These are phyloP conservation scores for Jacaranda mimosifolia DNA, from an alignment of 257 asterid genomes.

Conservation along the genomic window DNA sequence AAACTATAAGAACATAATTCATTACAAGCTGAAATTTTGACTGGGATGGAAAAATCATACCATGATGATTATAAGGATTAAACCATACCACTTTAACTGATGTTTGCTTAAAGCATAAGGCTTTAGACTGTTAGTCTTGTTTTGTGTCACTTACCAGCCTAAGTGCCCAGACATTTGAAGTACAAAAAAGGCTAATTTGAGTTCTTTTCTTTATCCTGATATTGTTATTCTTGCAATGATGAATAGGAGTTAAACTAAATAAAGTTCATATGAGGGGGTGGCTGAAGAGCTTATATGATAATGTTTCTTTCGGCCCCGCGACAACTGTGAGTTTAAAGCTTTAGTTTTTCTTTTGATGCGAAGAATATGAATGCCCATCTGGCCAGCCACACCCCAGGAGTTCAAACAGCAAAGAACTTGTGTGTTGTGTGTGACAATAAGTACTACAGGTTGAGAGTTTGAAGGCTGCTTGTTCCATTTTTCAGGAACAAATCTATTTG, in stretches of 20 bases:
- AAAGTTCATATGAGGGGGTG: conserved; percentile 40
- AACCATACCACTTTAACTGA: conserved; percentile 52
- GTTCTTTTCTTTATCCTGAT: conserved; percentile 1
- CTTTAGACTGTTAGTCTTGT: conserved; percentile 30
- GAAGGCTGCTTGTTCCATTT: conserved; percentile 26
- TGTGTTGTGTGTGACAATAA: too few relatives aligned
- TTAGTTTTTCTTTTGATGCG: not conserved
- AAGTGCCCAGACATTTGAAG: conserved; percentile 26
- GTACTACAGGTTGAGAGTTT: conserved; percentile 2
- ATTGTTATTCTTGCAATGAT: conserved; percentile 43
- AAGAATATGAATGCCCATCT: conserved; percentile 19
- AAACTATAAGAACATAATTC: conserved; percentile 34
- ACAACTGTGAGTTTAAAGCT: conserved; percentile 33
- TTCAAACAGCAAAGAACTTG: not conserved
- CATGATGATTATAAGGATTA: conserved; percentile 39
- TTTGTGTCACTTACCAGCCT: conserved; percentile 15
- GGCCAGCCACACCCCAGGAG: conserved; percentile 15
- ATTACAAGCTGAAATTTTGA: conserved; percentile 4
- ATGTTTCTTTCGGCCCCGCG: conserved; percentile 38
- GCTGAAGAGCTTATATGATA: conserved; percentile 34
- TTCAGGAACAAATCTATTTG: conserved; percentile 20
- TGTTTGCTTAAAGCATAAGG: conserved; percentile 66
- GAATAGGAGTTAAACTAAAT: conserved; percentile 37
- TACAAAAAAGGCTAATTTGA: conserved; percentile 11
- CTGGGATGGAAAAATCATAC: not conserved